Conservation (phyloP, 495 filamentous ascomycete genomes). For the Schizothecium vesticola region DNA sequence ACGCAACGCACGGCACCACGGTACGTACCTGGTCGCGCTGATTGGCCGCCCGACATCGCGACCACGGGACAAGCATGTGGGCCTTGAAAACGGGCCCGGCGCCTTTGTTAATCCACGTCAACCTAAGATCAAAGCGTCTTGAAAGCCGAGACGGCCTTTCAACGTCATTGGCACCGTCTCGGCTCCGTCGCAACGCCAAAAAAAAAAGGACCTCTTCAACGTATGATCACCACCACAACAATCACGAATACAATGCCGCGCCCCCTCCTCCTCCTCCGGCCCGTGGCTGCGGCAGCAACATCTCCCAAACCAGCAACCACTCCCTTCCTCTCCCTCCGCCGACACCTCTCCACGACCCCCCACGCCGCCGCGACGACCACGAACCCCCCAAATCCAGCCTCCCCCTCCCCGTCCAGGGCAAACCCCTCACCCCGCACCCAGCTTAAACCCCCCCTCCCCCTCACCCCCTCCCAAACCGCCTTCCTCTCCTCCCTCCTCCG, state of each 20-base stretch:
- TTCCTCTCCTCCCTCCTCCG: conserved; percentile 80
- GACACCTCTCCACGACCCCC: conserved; percentile 2
- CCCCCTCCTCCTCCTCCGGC: background rate
- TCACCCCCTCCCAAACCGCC: conserved; percentile 63
- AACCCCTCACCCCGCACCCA: background rate
- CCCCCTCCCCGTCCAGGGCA: too few relatives aligned
- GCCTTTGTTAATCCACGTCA: background rate
- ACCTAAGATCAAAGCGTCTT: background rate
- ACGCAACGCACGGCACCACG: background rate
- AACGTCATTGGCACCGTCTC: background rate
- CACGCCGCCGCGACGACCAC: background rate
- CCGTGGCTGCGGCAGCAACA: background rate
- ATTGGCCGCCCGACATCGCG: background rate
- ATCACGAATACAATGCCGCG: background rate
- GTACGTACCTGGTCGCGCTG: background rate
- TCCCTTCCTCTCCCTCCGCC: background rate
- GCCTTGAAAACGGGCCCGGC: background rate
- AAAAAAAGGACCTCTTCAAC: background rate
- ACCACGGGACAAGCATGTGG: background rate
- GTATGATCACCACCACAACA: background rate
- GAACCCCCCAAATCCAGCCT: background rate
- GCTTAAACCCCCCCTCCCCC: conserved; percentile 45
- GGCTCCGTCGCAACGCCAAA: background rate
- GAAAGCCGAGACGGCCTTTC: background rate
- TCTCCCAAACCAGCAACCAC: background rate